phyloP scores from a whole-genome alignment of 352 stramenopile genomes.

The Pythium folliculosum region DNA sequence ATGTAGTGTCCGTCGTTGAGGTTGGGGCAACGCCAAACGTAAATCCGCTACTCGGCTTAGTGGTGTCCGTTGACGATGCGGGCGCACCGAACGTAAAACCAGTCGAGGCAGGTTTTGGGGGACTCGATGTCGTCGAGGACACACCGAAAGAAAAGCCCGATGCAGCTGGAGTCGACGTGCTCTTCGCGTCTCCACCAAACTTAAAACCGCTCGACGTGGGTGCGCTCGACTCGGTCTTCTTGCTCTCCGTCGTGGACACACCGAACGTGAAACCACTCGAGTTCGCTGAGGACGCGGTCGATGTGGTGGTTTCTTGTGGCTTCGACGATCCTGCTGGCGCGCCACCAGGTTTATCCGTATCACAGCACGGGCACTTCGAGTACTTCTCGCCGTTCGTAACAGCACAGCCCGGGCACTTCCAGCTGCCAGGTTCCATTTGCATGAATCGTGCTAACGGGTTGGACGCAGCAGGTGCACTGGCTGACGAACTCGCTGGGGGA shows the following conservation, averaged over 20 bases:
- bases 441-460: conserved; percentile 44
- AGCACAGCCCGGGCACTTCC: conserved; percentile 80
- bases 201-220: conserved; percentile 30
- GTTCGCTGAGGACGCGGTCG: not conserved
- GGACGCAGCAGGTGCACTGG: not conserved
- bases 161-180: not conserved
- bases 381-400: conserved; percentile 62
- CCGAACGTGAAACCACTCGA: conserved; percentile 25
- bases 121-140: not conserved
- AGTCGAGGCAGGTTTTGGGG: not conserved
- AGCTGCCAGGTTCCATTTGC: conserved; percentile 49
- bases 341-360: conserved; percentile 18
- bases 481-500: conserved; percentile 13
- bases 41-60: conserved; percentile 19
- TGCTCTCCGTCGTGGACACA: not conserved
- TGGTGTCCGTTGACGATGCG: not conserved
- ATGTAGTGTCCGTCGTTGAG: not conserved
- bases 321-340: not conserved
- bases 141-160: conserved; percentile 20
- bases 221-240: conserved; percentile 9
- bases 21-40: conserved; percentile 13
- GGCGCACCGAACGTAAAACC: conserved; percentile 17
- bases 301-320: not conserved
- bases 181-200: conserved; percentile 27
- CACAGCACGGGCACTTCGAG: conserved; percentile 75